Base-by-base conservation (phyloP, 192 early-diverging fungal species). In the Chytriomyces sp. region DNA sequence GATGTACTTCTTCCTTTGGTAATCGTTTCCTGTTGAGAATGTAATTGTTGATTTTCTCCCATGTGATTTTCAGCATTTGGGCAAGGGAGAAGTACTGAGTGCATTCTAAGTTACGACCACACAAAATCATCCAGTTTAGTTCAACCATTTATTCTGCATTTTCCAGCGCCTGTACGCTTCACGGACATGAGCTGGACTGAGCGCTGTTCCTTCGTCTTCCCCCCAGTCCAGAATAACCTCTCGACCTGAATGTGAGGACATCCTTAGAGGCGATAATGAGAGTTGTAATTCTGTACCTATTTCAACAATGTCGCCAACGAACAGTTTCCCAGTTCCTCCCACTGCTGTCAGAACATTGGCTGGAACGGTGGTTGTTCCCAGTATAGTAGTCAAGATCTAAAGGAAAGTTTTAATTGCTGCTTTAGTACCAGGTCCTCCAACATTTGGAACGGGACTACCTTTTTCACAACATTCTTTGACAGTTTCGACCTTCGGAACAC, bases 231-330 rank as follows among this genome's bases (percentile, higher is more conserved):
- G 78, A 87, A 91, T 90, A 3, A 96, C 86, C 77, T 93, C 89
- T 7, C 88, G 81, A 0, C 93, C 77, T 72, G 57, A 23, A 13
- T 45, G n/a, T 10, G 13, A n/a, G 24, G 18, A 35, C 35, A 35
- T 35, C 35, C 0, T 50, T 69, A 50, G 1, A 23, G 18, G 57
- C 16, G 23, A 3, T 69, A 4, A n/a, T n/a, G 13, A 69, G 11
- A 16, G 46, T 20, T 69, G n/a, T 3, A n/a, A 69, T 47, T n/a
- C 18, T 45, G 9, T n/a, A 72, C 70, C 93, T 63, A 88, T 86
- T 79, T 95, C 94, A 6, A 96, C 87, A 64, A 96, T 92, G 76
- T 96, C 93, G 47, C 94, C 94, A 9, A 96, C 89, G 85, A 93
- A 96, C 16, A 96, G 91, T 72, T 96, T 96, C 44, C 90, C 83